Conservation (phyloP, 768 basidiomycete species). For the Candolleomyces aberdarensis region DNA sequence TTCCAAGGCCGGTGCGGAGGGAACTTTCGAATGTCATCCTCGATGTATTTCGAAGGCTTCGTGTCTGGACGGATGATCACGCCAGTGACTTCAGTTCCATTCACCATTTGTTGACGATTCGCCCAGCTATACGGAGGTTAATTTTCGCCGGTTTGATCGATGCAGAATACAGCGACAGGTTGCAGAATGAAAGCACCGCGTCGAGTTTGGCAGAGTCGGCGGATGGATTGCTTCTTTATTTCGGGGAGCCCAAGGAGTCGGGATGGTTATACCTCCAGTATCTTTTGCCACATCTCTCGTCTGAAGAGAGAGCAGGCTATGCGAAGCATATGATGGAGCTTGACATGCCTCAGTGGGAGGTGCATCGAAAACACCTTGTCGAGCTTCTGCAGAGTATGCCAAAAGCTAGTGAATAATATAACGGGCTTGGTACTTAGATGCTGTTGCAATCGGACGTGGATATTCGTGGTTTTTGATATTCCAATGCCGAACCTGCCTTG, state of each 20-base stretch:
- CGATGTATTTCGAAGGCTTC: conserved; percentile 35
- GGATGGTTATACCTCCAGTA: conserved; percentile 61
- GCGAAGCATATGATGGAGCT: not conserved
- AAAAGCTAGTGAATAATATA: conserved; percentile 21
- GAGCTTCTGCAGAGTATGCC: not conserved
- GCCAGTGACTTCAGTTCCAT: conserved; percentile 67
- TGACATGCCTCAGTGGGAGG: not conserved
- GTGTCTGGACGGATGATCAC: conserved; percentile 58
- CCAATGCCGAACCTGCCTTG: no score
- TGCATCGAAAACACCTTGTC: not conserved
- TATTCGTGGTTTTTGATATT: no score
- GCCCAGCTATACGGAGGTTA: conserved; percentile 17
- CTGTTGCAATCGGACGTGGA: no score
- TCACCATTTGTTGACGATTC: conserved; percentile 47
- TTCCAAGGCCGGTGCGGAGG: conserved; percentile 12
- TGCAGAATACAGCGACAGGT: not conserved
- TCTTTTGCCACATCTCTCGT: conserved; percentile 10
- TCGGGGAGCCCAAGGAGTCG: conserved; percentile 54
- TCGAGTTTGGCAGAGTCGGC: conserved; percentile 38
- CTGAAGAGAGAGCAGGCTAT: conserved; percentile 4
- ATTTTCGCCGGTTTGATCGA: not conserved
- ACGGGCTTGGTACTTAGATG: no score
- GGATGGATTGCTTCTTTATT: conserved; percentile 43
- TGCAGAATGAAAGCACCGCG: conserved; percentile 7
- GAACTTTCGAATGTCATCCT: conserved; percentile 31